Evolutionary conservation across 1,139 yeast species (phyloP), one percentile per base, ranked within the genome.

Genomic region (Magnusiomyces tetraspermus): DNA sequence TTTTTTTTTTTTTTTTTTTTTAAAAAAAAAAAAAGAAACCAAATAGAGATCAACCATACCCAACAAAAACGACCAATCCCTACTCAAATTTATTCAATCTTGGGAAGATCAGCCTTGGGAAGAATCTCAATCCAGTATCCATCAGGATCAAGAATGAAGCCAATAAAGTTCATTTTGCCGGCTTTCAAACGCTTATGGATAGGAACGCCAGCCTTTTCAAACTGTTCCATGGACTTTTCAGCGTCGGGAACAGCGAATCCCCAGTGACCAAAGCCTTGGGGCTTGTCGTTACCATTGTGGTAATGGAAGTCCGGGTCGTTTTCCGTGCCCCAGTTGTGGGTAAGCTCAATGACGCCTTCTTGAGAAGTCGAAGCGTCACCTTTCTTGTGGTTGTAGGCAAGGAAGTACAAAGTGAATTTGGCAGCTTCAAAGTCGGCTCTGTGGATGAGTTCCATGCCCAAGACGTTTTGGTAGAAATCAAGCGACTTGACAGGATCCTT

Each of bases 271-370:
- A 78, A 92, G 17, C 97, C 97, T 63, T 79, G 83, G 19, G 84
- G 82, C 44, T 80, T 76, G 22, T 82, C 82, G 67, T 89, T 88
- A 54, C 96, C 95, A 60, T 82, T 85, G 68, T 90, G 95, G 70
- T 92, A 92, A 38, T 77, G 78, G 71, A 88, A 86, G 15, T 76
- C 75, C 13, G 77, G 75, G 58, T 90, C 96, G 28, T 72, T 65
- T 66, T 92, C 98, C 19, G 97, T 86, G 30, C 97, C 98, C 83
- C 88, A 89, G 71, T 92, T 92, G 72, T 88, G 94, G 48, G 97
- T 90, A 65, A 92, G 75, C 70, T 92, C 98, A 51, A 92, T 70
- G 10, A 92, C 69, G 26, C 92, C 83, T 66, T 86, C 86, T 55
- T 79, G 72, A 26, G 61, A 56, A 13, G 41, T 46, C 21, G 48